Evolutionary conservation across 2,329 filamentous ascomycete genomes (phyloP).

Genomic region (Pleoardoris graminearum): DNA sequence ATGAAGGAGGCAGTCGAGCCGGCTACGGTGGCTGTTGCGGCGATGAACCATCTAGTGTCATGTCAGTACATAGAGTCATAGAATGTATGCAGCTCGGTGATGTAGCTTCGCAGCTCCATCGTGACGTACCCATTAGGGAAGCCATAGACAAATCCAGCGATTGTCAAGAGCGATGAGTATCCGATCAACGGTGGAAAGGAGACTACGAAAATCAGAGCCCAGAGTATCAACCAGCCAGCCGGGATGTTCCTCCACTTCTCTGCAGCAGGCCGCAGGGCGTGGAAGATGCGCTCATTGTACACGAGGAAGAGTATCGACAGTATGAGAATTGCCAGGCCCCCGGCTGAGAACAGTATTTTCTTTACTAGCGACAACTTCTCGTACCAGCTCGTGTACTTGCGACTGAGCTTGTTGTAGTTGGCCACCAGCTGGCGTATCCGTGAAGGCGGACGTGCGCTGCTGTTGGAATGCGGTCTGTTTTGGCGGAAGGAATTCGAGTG

Average conservation of each 20-base stretch:
- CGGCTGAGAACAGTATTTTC: slow-evolving; percentile 60
- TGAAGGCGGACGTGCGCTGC: slow-evolving; percentile 31
- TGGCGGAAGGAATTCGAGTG: slow-evolving; percentile 48
- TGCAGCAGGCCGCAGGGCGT: slow-evolving; percentile 71
- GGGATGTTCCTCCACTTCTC: slow-evolving; percentile 74
- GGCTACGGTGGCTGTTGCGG: slow-evolving; percentile 73
- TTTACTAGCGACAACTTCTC: slow-evolving; percentile 63
- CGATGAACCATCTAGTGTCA: slow-evolving; percentile 74
- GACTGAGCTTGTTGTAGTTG: slow-evolving; percentile 51
- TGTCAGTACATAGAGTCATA: slow-evolving; percentile 19
- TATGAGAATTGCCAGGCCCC: slow-evolving; percentile 55
- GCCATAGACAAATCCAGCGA: slow-evolving; percentile 72
- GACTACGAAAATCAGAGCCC: slow-evolving; percentile 72
- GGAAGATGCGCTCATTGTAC: slow-evolving; percentile 80
- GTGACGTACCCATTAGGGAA: slow-evolving; percentile 71
- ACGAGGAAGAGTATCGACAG: slow-evolving; percentile 70
- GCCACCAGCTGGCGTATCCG: slow-evolving; percentile 47
- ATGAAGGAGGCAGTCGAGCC: slow-evolving; percentile 82
- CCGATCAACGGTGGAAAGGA: slow-evolving; percentile 88
- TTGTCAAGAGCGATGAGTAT: slow-evolving; percentile 75
- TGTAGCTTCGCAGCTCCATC: too few species aligned
- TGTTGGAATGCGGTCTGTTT: slow-evolving; percentile 41
- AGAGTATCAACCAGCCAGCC: slow-evolving; percentile 75
- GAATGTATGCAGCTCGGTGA: not conserved
- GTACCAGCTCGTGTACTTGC: slow-evolving; percentile 56